These are phyloP conservation scores for Coemansia furcata DNA, from an alignment of 192 early-diverging fungal species.

Conservation along the genomic window DNA sequence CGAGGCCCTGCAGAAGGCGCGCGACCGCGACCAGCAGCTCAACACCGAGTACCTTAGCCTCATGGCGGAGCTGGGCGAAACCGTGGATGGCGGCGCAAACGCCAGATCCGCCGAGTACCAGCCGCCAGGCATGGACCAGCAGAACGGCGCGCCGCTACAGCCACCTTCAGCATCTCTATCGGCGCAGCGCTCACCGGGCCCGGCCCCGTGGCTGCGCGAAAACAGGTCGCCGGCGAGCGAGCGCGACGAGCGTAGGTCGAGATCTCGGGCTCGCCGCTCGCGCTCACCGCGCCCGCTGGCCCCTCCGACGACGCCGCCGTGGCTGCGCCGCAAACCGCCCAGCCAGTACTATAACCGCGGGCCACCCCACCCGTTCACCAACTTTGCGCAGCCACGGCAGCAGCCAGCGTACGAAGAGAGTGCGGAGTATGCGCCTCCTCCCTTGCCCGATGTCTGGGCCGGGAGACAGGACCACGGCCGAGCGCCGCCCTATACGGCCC, in stretches of 20 bases:
- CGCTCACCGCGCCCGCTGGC: conserved; percentile 25
- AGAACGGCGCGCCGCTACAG: background rate
- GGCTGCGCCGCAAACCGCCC: conserved; percentile 27
- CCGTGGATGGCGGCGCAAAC: conserved; percentile 14
- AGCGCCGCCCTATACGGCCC: background rate
- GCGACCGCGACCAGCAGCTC: conserved; percentile 79
- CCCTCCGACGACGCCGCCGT: conserved; percentile 37
- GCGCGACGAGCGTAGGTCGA: background rate
- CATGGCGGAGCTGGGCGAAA: conserved; percentile 92
- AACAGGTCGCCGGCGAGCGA: conserved; percentile 13
- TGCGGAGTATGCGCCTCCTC: background rate
- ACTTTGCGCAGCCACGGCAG: background rate
- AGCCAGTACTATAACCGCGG: conserved; percentile 19
- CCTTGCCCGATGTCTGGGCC: conserved; percentile 1
- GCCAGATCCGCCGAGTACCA: background rate
- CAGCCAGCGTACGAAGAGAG: background rate
- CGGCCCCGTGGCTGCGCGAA: conserved; percentile 32
- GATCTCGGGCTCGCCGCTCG: conserved; percentile 10
- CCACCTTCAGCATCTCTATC: background rate
- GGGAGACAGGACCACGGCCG: background rate
- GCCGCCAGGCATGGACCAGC: background rate
- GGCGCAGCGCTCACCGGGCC: conserved; percentile 14
- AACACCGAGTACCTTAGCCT: conserved; percentile 88
- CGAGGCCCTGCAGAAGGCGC: conserved; percentile 64
- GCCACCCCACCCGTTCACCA: background rate